These are phyloP conservation scores for Cladosporium sp. DNA, from an alignment of 2,329 filamentous ascomycete genomes.

Conservation along the genomic window DNA sequence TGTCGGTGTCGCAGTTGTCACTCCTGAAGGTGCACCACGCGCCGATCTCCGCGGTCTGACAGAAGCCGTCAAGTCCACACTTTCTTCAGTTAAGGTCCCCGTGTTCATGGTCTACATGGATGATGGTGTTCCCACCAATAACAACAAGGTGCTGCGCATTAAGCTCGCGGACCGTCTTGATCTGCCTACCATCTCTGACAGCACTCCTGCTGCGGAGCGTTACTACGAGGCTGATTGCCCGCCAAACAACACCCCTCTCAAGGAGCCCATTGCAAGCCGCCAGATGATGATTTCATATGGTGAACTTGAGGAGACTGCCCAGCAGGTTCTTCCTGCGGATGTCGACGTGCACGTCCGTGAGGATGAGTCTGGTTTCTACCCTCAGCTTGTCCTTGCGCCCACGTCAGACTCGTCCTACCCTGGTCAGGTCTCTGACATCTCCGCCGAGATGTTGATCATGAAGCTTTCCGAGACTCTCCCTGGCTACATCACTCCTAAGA, in stretches of 20 bases:
- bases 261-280: slow-evolving; percentile 35
- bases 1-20: slow-evolving; percentile 51
- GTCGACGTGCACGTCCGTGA: slow-evolving; percentile 26
- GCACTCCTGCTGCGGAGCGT: slow-evolving; percentile 40
- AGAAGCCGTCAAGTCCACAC: slow-evolving; percentile 41
- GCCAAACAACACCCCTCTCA: slow-evolving; percentile 44
- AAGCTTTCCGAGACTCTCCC: slow-evolving; percentile 21
- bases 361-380: slow-evolving; percentile 25
- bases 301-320: slow-evolving; percentile 16
- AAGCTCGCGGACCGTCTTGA: slow-evolving; percentile 47
- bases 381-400: slow-evolving; percentile 34
- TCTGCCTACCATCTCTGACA: slow-evolving; percentile 44
- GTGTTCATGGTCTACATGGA: slow-evolving; percentile 53
- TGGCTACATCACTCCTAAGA: slow-evolving; percentile 27
- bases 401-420: slow-evolving; percentile 10
- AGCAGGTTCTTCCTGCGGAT: slow-evolving; percentile 16
- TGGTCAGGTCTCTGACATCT: slow-evolving; percentile 8
- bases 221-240: slow-evolving; percentile 51
- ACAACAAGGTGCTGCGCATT: slow-evolving; percentile 57
- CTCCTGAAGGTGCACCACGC: slow-evolving; percentile 40
- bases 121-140: slow-evolving; percentile 52
- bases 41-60: slow-evolving; percentile 50
- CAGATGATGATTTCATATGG: slow-evolving; percentile 16
- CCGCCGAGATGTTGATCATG: slow-evolving; percentile 15
- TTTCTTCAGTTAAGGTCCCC: slow-evolving; percentile 54